Conservation (phyloP, 352 stramenopile genomes). For the Globisporangium yorkense region DNA sequence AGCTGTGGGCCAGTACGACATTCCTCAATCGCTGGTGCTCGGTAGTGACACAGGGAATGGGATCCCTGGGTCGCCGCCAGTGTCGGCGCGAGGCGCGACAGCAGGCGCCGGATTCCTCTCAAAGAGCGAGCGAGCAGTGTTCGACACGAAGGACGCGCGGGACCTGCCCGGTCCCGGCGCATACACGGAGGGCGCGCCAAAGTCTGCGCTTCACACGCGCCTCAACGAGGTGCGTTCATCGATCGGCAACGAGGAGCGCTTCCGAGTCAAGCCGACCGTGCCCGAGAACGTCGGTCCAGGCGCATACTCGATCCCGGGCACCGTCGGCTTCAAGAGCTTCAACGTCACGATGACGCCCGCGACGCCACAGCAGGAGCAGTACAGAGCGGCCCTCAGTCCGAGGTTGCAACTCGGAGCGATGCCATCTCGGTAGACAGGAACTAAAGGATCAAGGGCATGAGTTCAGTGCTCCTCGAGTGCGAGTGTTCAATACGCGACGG, state of each 20-base stretch:
- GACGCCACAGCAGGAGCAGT: neutral
- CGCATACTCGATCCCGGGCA: constrained; percentile 45
- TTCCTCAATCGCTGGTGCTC: constrained; percentile 7
- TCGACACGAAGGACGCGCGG: constrained; percentile 28
- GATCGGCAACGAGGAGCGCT: constrained; percentile 42
- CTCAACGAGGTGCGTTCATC: constrained; percentile 32
- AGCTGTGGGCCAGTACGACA: constrained; percentile 50
- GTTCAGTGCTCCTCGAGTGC: too few species aligned
- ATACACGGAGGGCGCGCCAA: constrained; percentile 20
- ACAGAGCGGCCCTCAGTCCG: neutral
- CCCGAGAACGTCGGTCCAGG: constrained; percentile 40
- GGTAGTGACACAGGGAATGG: neutral
- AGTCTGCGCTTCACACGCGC: constrained; percentile 20
- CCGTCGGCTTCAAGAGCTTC: constrained; percentile 59
- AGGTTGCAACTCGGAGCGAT: neutral
- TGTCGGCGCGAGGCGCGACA: constrained; percentile 11
- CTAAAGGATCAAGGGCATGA: too few species aligned
- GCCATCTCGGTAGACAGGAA: neutral
- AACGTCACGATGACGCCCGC: constrained; percentile 50
- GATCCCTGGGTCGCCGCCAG: neutral
- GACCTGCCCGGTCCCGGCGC: constrained; percentile 46
- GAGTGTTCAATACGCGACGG: too few species aligned
- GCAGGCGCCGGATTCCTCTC: constrained; percentile 30
- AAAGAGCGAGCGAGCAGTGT: constrained; percentile 35
- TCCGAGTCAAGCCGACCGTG: constrained; percentile 45